phyloP scores from a whole-genome alignment of 2,329 filamentous ascomycete genomes.

The Claviceps arundinis region DNA sequence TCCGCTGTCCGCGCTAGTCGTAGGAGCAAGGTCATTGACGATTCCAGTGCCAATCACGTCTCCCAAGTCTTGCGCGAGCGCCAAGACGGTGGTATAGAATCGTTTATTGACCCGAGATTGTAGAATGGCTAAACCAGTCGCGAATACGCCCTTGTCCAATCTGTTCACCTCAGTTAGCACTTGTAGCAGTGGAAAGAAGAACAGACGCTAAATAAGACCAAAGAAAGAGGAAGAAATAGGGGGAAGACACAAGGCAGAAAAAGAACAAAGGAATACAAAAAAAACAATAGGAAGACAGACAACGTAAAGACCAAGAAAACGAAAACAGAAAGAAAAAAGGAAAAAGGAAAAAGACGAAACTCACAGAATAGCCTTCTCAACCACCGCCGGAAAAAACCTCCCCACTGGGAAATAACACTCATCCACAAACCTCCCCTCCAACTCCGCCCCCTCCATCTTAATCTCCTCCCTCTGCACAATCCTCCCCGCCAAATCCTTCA shows the following conservation, averaged over 20 bases:
- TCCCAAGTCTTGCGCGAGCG: constrained; percentile 44
- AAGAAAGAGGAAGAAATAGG: too few species aligned
- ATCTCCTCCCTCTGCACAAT: constrained; percentile 63
- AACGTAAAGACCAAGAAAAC: neutral
- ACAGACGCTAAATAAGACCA: too few species aligned
- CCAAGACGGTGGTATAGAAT: constrained; percentile 43
- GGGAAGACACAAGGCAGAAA: neutral
- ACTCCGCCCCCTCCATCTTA: constrained; percentile 64
- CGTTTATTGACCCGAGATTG: constrained; percentile 39
- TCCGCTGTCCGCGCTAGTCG: constrained; percentile 3
- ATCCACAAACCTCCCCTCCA: constrained; percentile 70
- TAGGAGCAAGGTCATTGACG: constrained; percentile 15
- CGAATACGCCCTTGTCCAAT: constrained; percentile 51
- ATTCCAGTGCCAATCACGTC: constrained; percentile 40
- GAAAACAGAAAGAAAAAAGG: neutral
- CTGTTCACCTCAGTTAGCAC: constrained; percentile 21
- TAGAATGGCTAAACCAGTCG: constrained; percentile 34
- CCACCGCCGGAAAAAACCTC: constrained; percentile 59
- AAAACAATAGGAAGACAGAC: neutral
- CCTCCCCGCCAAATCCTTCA: constrained; percentile 56
- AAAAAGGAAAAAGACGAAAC: constrained; percentile 18
- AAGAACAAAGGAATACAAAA: neutral
- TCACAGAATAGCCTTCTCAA: constrained; percentile 72
- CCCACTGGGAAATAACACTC: constrained; percentile 84
- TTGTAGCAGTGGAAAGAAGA: too few species aligned